Base-by-base conservation (phyloP, 2,329 filamentous ascomycete species). In the Botryotinia calthae region DNA sequence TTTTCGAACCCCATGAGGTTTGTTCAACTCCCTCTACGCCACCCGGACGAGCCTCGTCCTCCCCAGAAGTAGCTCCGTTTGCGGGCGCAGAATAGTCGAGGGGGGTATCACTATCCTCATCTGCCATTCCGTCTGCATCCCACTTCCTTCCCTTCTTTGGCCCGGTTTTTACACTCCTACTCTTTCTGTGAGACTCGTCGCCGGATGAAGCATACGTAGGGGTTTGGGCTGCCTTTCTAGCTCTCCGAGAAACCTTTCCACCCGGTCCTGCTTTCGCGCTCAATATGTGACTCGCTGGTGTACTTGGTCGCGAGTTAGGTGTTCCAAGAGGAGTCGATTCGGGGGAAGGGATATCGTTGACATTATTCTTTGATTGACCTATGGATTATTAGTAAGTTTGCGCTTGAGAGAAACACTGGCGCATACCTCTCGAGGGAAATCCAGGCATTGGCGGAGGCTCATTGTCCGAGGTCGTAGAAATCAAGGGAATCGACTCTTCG, bases 111-210 rank as follows among this genome's bases (percentile, higher is more conserved):
- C 93, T 92, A 73, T 91, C 89, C 73, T 94, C 95, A 76, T 95
- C 93, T 10, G 93, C 94, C 77, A 91, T 85, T 6, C 96, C 96
- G 80, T 97, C 93, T 8, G 92, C 93, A 79, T 95, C 93, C 96
- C 96, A 99, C 80, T 92, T 94, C 75, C 96, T 90, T 78, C 93
- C 93, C 82, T 94, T 95, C 85, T 98, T 98, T 14, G 84, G 86
- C 20, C 86, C 82, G 76, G 89, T 89, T 81, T 85, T 80, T 77
- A 78, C 80, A 62, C 82, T 85, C 82, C 90, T 93, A 63, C 82
- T 82, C 79, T 89, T 90, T 76, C 87, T 86, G 28, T 86, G 83
- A 9, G 87, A 83, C 79, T 98, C 96, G 78, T 98, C 96, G 1
- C 95, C 94, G 0, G 94, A 97, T 0, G 94, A 97, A 12, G 84